phyloP scores from a whole-genome alignment of 148 eudicot species.

The Euryodendron excelsum region DNA sequence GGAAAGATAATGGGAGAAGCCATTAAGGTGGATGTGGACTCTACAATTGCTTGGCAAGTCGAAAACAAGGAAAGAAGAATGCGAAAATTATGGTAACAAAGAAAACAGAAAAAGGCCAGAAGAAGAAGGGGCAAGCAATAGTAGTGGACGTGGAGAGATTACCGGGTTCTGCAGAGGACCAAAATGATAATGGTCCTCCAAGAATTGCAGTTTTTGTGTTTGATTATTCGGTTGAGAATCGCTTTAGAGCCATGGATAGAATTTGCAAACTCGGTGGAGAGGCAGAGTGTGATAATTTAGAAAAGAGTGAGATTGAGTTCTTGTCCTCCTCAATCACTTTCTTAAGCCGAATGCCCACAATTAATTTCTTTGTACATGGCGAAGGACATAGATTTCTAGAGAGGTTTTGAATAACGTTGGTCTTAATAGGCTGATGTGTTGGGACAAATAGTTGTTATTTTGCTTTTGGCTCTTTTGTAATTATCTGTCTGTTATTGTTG shows the following conservation, averaged over 20 bases:
- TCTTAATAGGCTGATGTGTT: not conserved
- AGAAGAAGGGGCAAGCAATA: constrained; percentile 11
- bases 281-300: constrained; percentile 19
- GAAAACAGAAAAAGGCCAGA: not conserved
- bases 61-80: constrained; percentile 14
- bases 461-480: not conserved
- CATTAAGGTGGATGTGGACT: constrained; percentile 3
- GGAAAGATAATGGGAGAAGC: constrained; percentile 19
- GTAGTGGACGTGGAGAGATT: constrained; percentile 6
- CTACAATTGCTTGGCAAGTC: not conserved
- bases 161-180: constrained; percentile 11
- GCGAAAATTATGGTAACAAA: constrained; percentile 8
- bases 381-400: not conserved
- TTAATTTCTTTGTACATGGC: not conserved
- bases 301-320: constrained; percentile 45
- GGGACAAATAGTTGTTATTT: not conserved
- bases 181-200: constrained; percentile 13
- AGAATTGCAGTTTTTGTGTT: constrained; percentile 43
- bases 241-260: constrained; percentile 47
- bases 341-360: constrained; percentile 42
- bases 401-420: not conserved
- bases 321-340: constrained; percentile 58
- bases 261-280: constrained; percentile 49
- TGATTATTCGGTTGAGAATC: constrained; percentile 56
- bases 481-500: not conserved